These are phyloP conservation scores for Arthroderma sp. DNA, from an alignment of 2,329 filamentous ascomycete species.

Conservation along the genomic window DNA sequence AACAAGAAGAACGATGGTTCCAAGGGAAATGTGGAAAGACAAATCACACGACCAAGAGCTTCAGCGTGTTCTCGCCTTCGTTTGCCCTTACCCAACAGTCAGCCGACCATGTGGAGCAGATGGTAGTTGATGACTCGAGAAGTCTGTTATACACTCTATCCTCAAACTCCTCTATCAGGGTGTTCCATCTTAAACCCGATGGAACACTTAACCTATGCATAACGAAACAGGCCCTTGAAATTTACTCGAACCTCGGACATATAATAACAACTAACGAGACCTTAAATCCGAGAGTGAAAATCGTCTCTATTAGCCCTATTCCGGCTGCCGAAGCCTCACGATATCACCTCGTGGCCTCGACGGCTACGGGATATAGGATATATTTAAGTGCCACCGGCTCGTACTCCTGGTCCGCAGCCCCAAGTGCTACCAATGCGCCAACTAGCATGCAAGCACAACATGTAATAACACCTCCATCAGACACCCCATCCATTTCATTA, in stretches of 20 bases:
- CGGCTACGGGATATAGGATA: conserved; percentile 76
- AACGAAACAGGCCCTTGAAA: conserved; percentile 38
- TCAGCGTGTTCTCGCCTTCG: conserved; percentile 42
- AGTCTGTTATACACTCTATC: conserved; percentile 87
- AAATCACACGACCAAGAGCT: conserved; percentile 68
- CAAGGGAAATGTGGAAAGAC: conserved; percentile 74
- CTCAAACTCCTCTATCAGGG: conserved; percentile 73
- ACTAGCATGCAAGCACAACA: conserved; percentile 97
- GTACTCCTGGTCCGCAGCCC: conserved; percentile 39
- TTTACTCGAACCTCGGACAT: conserved; percentile 64
- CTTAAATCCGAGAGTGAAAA: conserved; percentile 56
- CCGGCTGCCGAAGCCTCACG: conserved; percentile 69
- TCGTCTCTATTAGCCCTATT: conserved; percentile 79
- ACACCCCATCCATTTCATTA: conserved; percentile 18
- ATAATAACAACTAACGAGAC: conserved; percentile 60
- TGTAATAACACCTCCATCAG: conserved; percentile 74
- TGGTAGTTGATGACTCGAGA: conserved; percentile 77
- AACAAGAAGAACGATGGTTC: conserved; percentile 97
- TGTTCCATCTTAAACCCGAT: conserved; percentile 67
- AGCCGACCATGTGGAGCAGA: conserved; percentile 56
- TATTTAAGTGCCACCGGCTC: conserved; percentile 84
- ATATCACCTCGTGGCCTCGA: conserved; percentile 79
- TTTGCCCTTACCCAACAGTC: conserved; percentile 33
- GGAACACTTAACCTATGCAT: conserved; percentile 41
- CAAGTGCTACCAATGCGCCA: conserved; percentile 53